A percentile compares a stretch with the other conserved stretches of the same genome.
Evolutionary conservation across 352 stramenopile species (phyloP).

Genomic region (Phytophthora europaea): DNA sequence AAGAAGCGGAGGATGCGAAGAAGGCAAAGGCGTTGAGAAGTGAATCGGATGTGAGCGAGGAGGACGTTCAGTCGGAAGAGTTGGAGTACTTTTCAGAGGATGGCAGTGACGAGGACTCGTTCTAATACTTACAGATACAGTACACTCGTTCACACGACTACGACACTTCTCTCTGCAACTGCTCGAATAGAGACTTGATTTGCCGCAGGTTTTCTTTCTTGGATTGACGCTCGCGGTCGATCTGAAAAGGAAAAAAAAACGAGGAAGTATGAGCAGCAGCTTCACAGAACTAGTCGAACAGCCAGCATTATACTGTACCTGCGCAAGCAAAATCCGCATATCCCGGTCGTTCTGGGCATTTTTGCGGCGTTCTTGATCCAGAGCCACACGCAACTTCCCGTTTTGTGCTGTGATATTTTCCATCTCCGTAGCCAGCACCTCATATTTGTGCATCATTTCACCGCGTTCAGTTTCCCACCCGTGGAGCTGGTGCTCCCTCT

Average conservation of each 20-base stretch:
- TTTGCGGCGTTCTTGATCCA: conserved; percentile 59
- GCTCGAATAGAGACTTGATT: conserved; percentile 83
- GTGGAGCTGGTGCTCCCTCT: conserved; percentile 40
- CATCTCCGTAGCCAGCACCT: conserved; percentile 49
- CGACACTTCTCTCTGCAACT: conserved; percentile 65
- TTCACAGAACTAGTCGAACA: not conserved
- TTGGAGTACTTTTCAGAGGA: conserved; percentile 90
- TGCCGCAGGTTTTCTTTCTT: conserved; percentile 80
- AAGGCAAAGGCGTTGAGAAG: conserved; percentile 55
- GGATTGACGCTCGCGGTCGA: conserved; percentile 72
- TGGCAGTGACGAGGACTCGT: conserved; percentile 83
- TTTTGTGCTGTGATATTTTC: conserved; percentile 62
- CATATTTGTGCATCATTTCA: conserved; percentile 58
- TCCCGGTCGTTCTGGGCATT: conserved; percentile 67
- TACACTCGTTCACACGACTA: conserved; percentile 26
- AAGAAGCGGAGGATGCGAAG: conserved; percentile 40
- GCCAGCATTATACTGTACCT: conserved; percentile 38
- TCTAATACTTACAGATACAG: conserved; percentile 52
- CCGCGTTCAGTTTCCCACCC: conserved; percentile 43
- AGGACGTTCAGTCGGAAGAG: conserved; percentile 80
- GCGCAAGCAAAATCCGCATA: conserved; percentile 68
- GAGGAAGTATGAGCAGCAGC: not conserved
- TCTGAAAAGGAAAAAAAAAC: conserved; percentile 27
- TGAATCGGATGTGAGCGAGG: conserved; percentile 67
- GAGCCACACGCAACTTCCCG: conserved; percentile 47